Evolutionary conservation across 2,329 filamentous ascomycete species (phyloP).

Genomic region (Pseudogymnoascus sp.): DNA sequence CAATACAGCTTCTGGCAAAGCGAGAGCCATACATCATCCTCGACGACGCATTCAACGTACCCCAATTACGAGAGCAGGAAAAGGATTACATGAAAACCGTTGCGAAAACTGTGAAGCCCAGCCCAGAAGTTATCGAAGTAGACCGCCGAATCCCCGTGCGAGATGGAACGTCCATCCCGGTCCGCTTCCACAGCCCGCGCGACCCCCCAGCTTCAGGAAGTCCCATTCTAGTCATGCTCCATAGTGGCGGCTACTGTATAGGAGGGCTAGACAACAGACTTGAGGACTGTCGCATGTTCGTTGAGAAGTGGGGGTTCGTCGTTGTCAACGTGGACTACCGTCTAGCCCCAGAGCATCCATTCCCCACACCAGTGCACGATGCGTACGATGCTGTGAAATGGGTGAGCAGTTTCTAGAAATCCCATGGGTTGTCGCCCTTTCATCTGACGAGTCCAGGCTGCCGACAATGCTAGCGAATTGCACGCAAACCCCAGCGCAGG

Average conservation of each 20-base stretch:
- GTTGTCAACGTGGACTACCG: slow-evolving; percentile 36
- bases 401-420: slow-evolving; percentile 16
- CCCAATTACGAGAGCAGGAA: not conserved
- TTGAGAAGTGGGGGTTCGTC: slow-evolving; percentile 28
- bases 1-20: not conserved
- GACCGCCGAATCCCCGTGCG: slow-evolving; percentile 20
- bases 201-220: slow-evolving; percentile 16
- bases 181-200: slow-evolving; percentile 20
- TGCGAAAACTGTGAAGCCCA: not conserved
- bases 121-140: slow-evolving; percentile 15
- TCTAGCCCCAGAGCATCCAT: slow-evolving; percentile 39
- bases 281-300: slow-evolving; percentile 25
- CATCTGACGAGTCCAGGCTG: not conserved
- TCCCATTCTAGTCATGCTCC: not conserved
- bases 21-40: not conserved
- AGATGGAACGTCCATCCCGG: slow-evolving; percentile 19
- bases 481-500: slow-evolving; percentile 35
- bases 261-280: slow-evolving; percentile 27
- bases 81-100: not conserved
- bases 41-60: not conserved
- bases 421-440: not conserved
- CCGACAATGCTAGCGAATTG: not conserved
- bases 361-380: slow-evolving; percentile 38
- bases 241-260: slow-evolving; percentile 25
- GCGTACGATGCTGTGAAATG: slow-evolving; percentile 39